Conservation (phyloP, 192 early-diverging fungal species). For the Entomortierella parvispora region DNA sequence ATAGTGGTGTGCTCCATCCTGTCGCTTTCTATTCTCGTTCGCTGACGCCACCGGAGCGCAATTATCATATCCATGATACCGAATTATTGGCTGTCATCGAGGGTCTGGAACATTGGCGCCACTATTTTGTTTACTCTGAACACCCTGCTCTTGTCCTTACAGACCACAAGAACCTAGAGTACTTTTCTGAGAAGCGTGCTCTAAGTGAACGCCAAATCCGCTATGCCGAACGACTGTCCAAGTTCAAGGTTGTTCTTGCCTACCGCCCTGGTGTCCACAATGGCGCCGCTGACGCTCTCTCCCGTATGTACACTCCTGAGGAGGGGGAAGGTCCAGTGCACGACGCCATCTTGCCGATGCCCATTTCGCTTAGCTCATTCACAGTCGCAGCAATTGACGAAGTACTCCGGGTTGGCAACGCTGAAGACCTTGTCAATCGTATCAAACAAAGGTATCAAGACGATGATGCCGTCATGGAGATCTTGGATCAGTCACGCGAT, state of each 20-base stretch:
- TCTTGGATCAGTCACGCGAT: too few relatives aligned
- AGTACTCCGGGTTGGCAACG: too few relatives aligned
- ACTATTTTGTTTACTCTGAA: constrained; percentile 21
- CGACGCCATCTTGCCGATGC: constrained; percentile 2
- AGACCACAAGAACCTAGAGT: constrained; percentile 44
- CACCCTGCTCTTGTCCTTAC: background rate
- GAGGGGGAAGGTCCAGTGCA: constrained; percentile 3
- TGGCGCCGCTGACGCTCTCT: constrained; percentile 44
- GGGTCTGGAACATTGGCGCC: constrained; percentile 28
- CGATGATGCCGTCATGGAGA: too few relatives aligned
- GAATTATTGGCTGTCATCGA: constrained; percentile 32
- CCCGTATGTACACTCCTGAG: constrained; percentile 15
- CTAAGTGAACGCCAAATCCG: constrained; percentile 52
- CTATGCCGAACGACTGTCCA: constrained; percentile 21
- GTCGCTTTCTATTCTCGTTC: constrained; percentile 25
- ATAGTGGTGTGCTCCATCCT: constrained; percentile 1
- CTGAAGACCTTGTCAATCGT: too few relatives aligned
- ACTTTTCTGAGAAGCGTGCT: constrained; percentile 39
- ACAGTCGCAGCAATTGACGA: too few relatives aligned
- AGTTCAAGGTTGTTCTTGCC: constrained; percentile 26
- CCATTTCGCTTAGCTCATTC: too few relatives aligned
- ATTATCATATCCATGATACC: constrained; percentile 29
- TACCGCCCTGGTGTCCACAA: constrained; percentile 40
- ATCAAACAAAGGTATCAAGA: too few relatives aligned
- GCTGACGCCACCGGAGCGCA: constrained; percentile 18